Percentiles rank a stretch among this genome's conserved stretches.
Conservation (phyloP, 352 stramenopile species). For the Phytopythium oedochilum region DNA sequence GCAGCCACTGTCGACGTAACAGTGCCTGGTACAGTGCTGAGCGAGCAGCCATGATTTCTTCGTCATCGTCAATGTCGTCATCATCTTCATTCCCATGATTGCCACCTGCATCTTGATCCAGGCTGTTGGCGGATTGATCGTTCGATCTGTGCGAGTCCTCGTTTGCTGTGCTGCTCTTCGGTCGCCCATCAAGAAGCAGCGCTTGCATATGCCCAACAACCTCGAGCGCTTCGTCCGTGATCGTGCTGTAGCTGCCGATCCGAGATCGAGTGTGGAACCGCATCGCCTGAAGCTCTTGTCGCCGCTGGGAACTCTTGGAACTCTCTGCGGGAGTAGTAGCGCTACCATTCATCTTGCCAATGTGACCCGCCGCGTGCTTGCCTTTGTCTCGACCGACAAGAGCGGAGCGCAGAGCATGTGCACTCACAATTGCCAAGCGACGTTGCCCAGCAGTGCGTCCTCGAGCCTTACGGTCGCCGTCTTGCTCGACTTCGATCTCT, state of each 20-base stretch:
- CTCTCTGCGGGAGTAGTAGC: constrained; percentile 15
- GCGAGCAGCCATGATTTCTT: constrained; percentile 31
- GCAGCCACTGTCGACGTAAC: constrained; percentile 39
- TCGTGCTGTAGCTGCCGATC: constrained; percentile 73
- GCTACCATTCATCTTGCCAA: constrained; percentile 1
- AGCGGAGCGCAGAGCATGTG: constrained; percentile 48
- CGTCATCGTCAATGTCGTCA: constrained; percentile 8
- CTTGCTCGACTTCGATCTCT: constrained; percentile 11
- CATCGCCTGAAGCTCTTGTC: constrained; percentile 10
- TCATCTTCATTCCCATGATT: not conserved
- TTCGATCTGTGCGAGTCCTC: not conserved
- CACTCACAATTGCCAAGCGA: constrained; percentile 57
- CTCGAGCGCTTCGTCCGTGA: constrained; percentile 43
- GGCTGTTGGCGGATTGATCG: not conserved
- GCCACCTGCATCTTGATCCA: not conserved
- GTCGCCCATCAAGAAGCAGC: constrained; percentile 10
- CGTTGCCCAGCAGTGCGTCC: constrained; percentile 4
- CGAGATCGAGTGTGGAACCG: constrained; percentile 68
- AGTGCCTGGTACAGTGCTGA: constrained; percentile 61
- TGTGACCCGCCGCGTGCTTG: not conserved
- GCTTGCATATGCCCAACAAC: constrained; percentile 31
- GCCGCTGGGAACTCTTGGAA: not conserved
- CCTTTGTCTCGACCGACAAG: constrained; percentile 21
- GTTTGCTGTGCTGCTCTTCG: not conserved
- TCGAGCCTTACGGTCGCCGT: constrained; percentile 2